Base-by-base conservation (phyloP, 2,329 filamentous ascomycete genomes). In the Aureobasidium uvarum region DNA sequence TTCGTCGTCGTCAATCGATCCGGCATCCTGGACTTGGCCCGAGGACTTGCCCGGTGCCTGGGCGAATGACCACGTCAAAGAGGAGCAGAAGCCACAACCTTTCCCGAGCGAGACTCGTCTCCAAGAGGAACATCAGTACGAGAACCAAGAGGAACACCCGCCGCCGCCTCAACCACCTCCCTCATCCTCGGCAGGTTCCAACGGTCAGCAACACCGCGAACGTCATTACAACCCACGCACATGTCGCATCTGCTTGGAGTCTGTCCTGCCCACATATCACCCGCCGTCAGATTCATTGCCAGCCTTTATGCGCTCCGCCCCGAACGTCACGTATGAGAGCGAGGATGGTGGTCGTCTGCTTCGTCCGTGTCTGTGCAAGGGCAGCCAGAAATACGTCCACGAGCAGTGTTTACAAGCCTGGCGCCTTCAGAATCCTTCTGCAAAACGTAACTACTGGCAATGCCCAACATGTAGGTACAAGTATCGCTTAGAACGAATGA, bases 291-390 rank as follows among this genome's bases (percentile, higher is more conserved):
- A 85, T 66, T 80, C 78, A 66, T 63, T 76, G 10, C 83, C 86
- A 28, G 79, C 80, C 28, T 76, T 89, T 50, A 83, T 86, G 69
- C 77, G 83, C 33, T 75, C 74, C 51, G 74, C 74, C 48, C 83
- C 85, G 20, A 81, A 82, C 58, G 85, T 89, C 52, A 81, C 82
- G 23, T 96, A 96, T 73, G 83, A 88, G 60, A 93, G 91, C 28
- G 85, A 90, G 67, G 90, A 88, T 69, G 84, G 89, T 36, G 91
- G 91, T 45, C 88, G 92, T 59, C 81, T 99, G 33, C 85, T 98
- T 71, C 89, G 90, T 63, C 95, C 95, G 41, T 99, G 95, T 82
- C 87, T 89, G 78, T 99, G 95, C 83, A 96, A 91, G 79, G 95
- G 95, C 62, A 91, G 90, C 45, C 91, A 94, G 71, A 91, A 91